Conservation (phyloP, 306 rosid genomes). For the Rubus idaeus region DNA sequence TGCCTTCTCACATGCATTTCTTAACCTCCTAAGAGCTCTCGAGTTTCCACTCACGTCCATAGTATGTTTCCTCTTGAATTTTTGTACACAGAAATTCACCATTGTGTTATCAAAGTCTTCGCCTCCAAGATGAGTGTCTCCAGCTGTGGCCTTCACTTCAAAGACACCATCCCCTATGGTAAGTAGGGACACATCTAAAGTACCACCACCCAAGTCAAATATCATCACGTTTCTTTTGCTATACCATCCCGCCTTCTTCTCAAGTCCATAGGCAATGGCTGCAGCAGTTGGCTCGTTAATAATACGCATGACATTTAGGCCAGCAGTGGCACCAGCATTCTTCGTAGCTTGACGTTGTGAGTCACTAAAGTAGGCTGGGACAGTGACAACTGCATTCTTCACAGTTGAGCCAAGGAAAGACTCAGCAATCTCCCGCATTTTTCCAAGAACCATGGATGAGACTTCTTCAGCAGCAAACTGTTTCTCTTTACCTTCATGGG, state of each 20-base stretch:
- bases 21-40: not conserved
- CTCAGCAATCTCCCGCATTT: not conserved
- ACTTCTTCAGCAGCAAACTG: not conserved
- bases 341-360: not conserved
- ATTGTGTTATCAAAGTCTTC: not conserved
- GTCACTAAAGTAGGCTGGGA: not conserved
- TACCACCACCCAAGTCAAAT: not conserved
- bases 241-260: not conserved
- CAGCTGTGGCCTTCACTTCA: not conserved
- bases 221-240: not conserved
- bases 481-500: not conserved
- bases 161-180: not conserved
- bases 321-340: not conserved
- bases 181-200: not conserved
- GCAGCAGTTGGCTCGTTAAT: not conserved
- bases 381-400: not conserved
- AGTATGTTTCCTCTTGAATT: not conserved
- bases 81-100: not conserved
- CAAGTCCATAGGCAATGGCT: not conserved
- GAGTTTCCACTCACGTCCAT: not conserved
- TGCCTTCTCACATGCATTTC: slow-evolving; percentile 6
- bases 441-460: not conserved
- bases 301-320: not conserved
- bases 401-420: not conserved
- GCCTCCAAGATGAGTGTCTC: not conserved